These are phyloP conservation scores for Thermomucor indicae-seudaticae DNA, from an alignment of 371 early-diverging fungal genomes.

Conservation along the genomic window DNA sequence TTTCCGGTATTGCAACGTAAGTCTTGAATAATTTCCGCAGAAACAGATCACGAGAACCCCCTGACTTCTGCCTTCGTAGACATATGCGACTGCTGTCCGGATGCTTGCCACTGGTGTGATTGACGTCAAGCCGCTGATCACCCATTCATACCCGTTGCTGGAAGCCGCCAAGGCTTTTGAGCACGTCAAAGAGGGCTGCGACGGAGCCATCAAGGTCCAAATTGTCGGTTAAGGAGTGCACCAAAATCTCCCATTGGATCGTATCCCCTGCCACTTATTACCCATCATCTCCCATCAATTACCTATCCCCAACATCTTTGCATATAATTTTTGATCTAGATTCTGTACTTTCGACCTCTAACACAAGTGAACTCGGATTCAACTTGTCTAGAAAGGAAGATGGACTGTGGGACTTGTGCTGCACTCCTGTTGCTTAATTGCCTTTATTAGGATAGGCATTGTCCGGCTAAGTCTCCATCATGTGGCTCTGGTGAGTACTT, in stretches of 20 bases:
- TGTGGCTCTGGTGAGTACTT: too few relatives aligned
- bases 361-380: too few relatives aligned
- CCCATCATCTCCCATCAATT: background rate
- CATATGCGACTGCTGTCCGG: conserved; percentile 42
- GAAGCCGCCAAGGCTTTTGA: conserved; percentile 46
- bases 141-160: conserved; percentile 41
- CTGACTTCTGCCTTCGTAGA: conserved; percentile 12
- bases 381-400: too few relatives aligned
- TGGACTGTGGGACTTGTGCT: too few relatives aligned
- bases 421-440: too few relatives aligned
- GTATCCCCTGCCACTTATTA: background rate
- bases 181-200: conserved; percentile 40
- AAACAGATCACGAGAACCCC: too few relatives aligned
- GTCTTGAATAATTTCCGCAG: conserved; percentile 5
- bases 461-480: too few relatives aligned
- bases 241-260: too few relatives aligned
- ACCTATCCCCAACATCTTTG: background rate
- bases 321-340: too few relatives aligned
- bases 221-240: conserved; percentile 34
- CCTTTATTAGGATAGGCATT: too few relatives aligned
- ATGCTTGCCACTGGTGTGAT: conserved; percentile 43
- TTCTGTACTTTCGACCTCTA: too few relatives aligned
- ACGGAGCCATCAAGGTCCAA: conserved; percentile 48
- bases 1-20: conserved; percentile 50
- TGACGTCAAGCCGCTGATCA: conserved; percentile 44